Conservation (phyloP, 2,329 filamentous ascomycete species). For the Fusarium sp. region DNA sequence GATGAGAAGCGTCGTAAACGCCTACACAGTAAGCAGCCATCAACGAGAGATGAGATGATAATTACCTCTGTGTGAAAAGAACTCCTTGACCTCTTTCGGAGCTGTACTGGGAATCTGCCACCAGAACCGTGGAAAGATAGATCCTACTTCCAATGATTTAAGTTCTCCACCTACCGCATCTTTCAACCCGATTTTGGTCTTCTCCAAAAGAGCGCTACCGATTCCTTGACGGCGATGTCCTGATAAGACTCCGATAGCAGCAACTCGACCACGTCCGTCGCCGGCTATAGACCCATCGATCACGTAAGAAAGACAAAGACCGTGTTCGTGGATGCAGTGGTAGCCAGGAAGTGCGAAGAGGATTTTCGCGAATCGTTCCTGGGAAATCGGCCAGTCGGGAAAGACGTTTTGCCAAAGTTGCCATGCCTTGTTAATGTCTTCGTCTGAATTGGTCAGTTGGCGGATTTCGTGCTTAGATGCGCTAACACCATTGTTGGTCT, state of each 20-base stretch:
- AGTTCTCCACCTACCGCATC: constrained; percentile 1
- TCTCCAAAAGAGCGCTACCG: constrained; percentile 30
- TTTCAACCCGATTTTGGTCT: constrained; percentile 2
- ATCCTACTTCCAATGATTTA: constrained; percentile 34
- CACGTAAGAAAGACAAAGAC: constrained; percentile 34
- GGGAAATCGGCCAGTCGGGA: constrained; percentile 34
- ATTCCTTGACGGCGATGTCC: constrained; percentile 36
- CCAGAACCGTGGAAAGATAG: constrained; percentile 40
- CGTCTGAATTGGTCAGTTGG: constrained; percentile 13
- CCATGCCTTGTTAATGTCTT: constrained; percentile 36
- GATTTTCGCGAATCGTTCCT: constrained; percentile 14
- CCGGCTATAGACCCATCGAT: not conserved
- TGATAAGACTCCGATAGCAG: constrained; percentile 36
- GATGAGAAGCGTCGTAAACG: not conserved
- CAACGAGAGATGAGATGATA: fast-evolving
- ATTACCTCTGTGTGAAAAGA: constrained; percentile 35
- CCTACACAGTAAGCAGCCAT: not conserved
- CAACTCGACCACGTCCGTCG: constrained; percentile 15
- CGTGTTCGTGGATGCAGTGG: constrained; percentile 35
- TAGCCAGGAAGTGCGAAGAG: constrained; percentile 1
- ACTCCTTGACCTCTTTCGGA: constrained; percentile 24
- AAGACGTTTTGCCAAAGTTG: constrained; percentile 41
- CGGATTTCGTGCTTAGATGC: constrained; percentile 17
- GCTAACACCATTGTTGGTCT: not conserved
- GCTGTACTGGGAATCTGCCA: constrained; percentile 27